Evolutionary conservation across 768 basidiomycete genomes (phyloP).

Genomic region (Lactifluus subvellereus): DNA sequence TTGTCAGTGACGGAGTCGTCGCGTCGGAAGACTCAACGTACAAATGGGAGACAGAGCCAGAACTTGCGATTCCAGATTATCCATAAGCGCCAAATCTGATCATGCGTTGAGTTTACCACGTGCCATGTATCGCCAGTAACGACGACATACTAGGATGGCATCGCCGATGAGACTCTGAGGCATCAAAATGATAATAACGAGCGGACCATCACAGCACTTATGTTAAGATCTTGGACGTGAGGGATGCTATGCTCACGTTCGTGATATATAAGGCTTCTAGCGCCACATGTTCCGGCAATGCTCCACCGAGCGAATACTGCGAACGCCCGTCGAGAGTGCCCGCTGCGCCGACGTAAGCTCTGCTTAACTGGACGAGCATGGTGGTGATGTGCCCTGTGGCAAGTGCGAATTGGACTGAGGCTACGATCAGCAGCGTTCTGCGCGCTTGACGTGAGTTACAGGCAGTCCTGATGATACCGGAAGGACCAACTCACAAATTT

Average conservation of each 20-base stretch:
- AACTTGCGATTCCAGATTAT: conserved; percentile 15
- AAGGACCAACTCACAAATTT: conserved; percentile 1
- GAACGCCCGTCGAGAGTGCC: background rate
- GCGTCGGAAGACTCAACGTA: background rate
- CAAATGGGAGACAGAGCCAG: conserved; percentile 8
- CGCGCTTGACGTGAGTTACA: background rate
- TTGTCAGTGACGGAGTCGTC: background rate
- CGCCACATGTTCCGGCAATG: conserved; percentile 8
- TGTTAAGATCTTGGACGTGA: background rate
- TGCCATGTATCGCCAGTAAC: background rate
- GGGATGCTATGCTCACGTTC: conserved; percentile 1
- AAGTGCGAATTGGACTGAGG: conserved; percentile 8
- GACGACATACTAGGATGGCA: conserved; percentile 8
- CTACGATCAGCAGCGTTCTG: conserved; percentile 10
- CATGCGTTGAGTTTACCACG: background rate
- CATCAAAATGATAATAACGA: background rate
- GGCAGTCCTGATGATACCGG: background rate
- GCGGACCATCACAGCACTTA: background rate
- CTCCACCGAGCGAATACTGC: background rate
- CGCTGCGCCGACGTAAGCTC: background rate
- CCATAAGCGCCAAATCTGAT: conserved; percentile 20
- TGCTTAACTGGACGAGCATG: conserved; percentile 7
- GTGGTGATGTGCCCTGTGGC: conserved; percentile 15
- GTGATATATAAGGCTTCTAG: conserved; percentile 14
- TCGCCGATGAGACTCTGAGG: conserved; percentile 17